Evolutionary conservation across 1,284 basidiomycete genomes (phyloP).

Genomic region (Irpex rosettiformis): DNA sequence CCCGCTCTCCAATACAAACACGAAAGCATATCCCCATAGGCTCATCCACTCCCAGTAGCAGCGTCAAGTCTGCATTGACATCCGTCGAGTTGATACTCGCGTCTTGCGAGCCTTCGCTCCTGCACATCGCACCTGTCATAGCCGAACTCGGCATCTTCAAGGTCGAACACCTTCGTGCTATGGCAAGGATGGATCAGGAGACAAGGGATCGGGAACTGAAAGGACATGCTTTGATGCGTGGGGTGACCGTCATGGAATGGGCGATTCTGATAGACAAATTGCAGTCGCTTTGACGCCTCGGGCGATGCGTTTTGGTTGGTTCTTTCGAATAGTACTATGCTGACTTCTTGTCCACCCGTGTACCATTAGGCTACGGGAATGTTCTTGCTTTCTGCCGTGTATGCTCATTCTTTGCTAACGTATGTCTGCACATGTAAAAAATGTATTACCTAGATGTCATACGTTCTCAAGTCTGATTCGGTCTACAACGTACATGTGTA

Average conservation of each 20-base stretch:
- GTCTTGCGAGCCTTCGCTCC: conserved; percentile 55
- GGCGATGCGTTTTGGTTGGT: background rate
- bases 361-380: background rate
- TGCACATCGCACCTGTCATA: conserved; percentile 55
- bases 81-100: conserved; percentile 47
- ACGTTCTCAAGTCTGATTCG: too few relatives aligned
- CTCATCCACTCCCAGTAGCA: conserved; percentile 14
- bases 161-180: conserved; percentile 57
- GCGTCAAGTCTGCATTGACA: conserved; percentile 16
- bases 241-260: conserved; percentile 71
- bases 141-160: conserved; percentile 52
- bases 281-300: conserved; percentile 28
- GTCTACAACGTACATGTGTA: too few relatives aligned
- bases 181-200: conserved; percentile 55
- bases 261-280: conserved; percentile 66
- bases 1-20: conserved; percentile 17
- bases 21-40: conserved; percentile 16
- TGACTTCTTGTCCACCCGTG: background rate
- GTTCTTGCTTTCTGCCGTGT: background rate
- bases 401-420: too few relatives aligned
- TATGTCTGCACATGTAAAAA: too few relatives aligned
- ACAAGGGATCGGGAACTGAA: conserved; percentile 64
- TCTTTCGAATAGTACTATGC: background rate
- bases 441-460: too few relatives aligned
- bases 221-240: conserved; percentile 59